Base-by-base conservation (phyloP, 805 yeast genomes). In the Yarrowia sp. region DNA sequence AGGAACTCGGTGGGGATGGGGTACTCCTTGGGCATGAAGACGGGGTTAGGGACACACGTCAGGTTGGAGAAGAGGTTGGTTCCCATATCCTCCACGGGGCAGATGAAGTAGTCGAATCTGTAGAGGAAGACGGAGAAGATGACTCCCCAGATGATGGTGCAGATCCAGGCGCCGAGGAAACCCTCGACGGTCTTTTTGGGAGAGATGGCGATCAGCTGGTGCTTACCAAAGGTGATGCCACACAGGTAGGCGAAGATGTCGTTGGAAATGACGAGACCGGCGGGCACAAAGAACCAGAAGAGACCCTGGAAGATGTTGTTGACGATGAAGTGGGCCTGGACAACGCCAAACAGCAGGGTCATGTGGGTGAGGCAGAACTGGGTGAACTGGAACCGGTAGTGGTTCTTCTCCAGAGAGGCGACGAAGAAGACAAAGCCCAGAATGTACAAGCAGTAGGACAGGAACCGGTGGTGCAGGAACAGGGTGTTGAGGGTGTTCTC, bases 181-280 rank as follows among this genome's bases (percentile, higher is more conserved):
- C 99, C 99, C 80, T 95, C 99, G 43, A 94, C 92, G 3, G 99
- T 95, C 80, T 95, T 95, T 79, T 95, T 95, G 68, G 99, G 99
- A 13, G 97, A 91, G 71, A 95, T 92, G 64, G 90, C 92, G 73
- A 95, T 91, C 74, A 95, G 85, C 75, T 91, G 97, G 44, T 98
- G 94, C 70, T 84, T 86, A 67, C 99, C 99, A 79, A 95, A 92
- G 1, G 98, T 91, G 72, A 95, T 95, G 55, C 99, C 99, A 80
- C 98, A 95, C 60, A 95, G 82, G 76, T 95, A 95, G 33, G 99
- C 99, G 83, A 92, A 93, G 66, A 94, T 92, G 76, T 95, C 99
- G 77, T 95, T 95, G 68, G 91, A 90, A 72, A 95, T 91, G 61
- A 95, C 99, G 74, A 94, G 82, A 1, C 95, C 88, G 70, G 91